phyloP scores from a whole-genome alignment of 176 grass and related monocot genomes.

The Aechmea fasciata region DNA sequence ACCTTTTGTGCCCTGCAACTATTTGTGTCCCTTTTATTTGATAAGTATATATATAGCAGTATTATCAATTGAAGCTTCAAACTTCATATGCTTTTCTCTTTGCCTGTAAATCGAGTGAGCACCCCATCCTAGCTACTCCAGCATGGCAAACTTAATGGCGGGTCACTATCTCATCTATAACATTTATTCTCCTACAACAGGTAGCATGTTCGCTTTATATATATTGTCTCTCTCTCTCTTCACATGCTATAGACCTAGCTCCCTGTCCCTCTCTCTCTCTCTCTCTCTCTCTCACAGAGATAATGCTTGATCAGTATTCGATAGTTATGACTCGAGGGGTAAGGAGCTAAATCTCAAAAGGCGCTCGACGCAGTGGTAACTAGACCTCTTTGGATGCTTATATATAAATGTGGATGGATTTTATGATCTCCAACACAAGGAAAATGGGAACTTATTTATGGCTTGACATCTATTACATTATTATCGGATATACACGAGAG shows the following conservation, averaged over 20 bases:
- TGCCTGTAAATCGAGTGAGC: too few relatives aligned
- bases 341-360: neutral
- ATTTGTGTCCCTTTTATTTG: too few relatives aligned
- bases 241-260: slow-evolving; percentile 1
- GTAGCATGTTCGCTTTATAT: slow-evolving; percentile 21
- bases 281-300: neutral
- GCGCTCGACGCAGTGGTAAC: slow-evolving; percentile 10
- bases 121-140: too few relatives aligned
- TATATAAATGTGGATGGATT: slow-evolving; percentile 28
- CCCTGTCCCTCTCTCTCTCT: neutral
- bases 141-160: slow-evolving; percentile 7
- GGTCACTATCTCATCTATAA: slow-evolving; percentile 33
- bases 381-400: slow-evolving; percentile 31
- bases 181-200: slow-evolving; percentile 47
- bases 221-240: neutral
- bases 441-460: slow-evolving; percentile 57
- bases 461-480: slow-evolving; percentile 46
- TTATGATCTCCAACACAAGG: slow-evolving; percentile 18
- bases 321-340: neutral
- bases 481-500: slow-evolving; percentile 22
- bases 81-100: too few relatives aligned
- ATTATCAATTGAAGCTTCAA: too few relatives aligned
- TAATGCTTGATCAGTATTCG: neutral
- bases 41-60: too few relatives aligned
- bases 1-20: too few relatives aligned